Evolutionary conservation across 192 early-diverging fungal species (phyloP).

Genomic region (Dispira simplex): DNA sequence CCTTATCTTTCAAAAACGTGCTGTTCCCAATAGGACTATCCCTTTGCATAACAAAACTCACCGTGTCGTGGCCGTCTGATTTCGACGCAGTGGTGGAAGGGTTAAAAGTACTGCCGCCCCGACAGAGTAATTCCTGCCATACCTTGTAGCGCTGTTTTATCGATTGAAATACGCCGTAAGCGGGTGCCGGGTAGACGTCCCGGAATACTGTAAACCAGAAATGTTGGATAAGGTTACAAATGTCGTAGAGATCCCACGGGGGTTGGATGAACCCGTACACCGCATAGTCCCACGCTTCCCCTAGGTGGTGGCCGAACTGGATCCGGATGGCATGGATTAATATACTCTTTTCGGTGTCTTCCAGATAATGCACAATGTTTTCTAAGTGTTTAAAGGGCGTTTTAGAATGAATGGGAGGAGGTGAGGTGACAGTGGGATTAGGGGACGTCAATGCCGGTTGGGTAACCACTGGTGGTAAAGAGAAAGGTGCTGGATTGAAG

Average conservation of each 20-base stretch:
- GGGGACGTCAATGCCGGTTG: not conserved
- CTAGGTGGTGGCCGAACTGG: not conserved
- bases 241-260: not conserved
- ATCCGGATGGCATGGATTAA: not conserved
- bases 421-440: not conserved
- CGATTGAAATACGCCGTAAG: not conserved
- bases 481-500: not conserved
- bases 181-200: not conserved
- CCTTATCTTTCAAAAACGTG: too few species aligned
- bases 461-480: not conserved
- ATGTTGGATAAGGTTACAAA: not conserved
- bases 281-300: not conserved
- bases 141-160: not conserved
- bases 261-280: not conserved
- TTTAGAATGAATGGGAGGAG: not conserved
- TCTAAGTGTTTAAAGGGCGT: not conserved
- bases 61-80: too few species aligned
- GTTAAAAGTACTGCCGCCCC: not conserved
- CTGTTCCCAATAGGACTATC: too few species aligned
- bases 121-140: not conserved
- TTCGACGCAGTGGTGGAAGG: too few species aligned
- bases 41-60: too few species aligned
- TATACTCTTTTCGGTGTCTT: not conserved
- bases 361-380: not conserved
- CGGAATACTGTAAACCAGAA: not conserved